phyloP scores from a whole-genome alignment of 106 monocot genomes.

The Gastrodia elata region DNA sequence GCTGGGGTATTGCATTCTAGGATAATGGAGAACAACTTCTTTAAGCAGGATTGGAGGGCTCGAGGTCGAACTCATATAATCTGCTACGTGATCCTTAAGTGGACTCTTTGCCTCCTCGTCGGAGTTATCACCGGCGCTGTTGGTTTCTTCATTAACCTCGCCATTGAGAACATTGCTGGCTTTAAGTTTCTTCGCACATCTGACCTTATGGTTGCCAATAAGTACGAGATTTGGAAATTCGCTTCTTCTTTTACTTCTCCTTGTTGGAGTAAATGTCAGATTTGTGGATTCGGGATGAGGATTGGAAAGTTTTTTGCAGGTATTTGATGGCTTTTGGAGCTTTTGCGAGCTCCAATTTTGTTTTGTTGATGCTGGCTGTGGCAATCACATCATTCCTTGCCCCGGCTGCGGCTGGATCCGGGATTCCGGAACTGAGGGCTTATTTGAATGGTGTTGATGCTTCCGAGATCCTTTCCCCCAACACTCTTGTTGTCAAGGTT shows the following conservation, averaged over 20 bases:
- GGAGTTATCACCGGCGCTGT: constrained; percentile 33
- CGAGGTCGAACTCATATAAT: constrained; percentile 30
- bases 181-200: constrained; percentile 58
- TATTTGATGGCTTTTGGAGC: constrained; percentile 51
- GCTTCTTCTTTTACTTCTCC: neutral
- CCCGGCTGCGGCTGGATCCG: constrained; percentile 73
- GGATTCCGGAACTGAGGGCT: constrained; percentile 87
- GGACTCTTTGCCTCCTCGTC: constrained; percentile 70
- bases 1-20: constrained; percentile 1
- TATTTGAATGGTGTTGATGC: constrained; percentile 89
- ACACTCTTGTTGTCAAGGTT: constrained; percentile 73
- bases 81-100: constrained; percentile 63
- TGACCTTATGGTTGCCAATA: constrained; percentile 57
- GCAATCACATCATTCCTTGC: constrained; percentile 51
- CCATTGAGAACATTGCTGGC: constrained; percentile 83
- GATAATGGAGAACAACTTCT: constrained; percentile 73
- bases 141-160: constrained; percentile 79
- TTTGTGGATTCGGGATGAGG: neutral
- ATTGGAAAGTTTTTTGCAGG: constrained; percentile 19
- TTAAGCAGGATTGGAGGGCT: constrained; percentile 83
- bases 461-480: constrained; percentile 43
- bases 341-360: constrained; percentile 58
- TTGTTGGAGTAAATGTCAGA: neutral
- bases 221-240: constrained; percentile 20
- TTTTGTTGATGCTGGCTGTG: constrained; percentile 48